Evolutionary conservation across 768 basidiomycete genomes (phyloP), one percentile per base, ranked within the genome.

Genomic region (Boletus rubroflammeus): DNA sequence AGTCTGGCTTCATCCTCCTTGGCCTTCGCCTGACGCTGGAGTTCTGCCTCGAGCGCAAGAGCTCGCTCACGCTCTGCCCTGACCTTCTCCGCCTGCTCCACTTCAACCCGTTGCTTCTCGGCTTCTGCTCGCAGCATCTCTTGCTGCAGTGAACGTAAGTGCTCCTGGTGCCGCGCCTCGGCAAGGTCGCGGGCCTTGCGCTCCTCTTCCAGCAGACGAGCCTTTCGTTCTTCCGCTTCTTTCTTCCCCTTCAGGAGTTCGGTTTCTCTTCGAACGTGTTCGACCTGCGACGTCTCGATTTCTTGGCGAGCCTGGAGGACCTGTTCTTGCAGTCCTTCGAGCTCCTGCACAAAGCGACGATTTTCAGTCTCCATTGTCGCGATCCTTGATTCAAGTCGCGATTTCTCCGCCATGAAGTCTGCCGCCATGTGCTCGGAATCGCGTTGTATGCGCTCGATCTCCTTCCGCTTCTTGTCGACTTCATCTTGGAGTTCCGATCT

Each of bases 401-500:
- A 55, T 49, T 73, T 75, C 58, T 79, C 75, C 26, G 69, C 66
- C 43, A 58, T 47, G 54, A 75, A 79, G 28, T 73, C 69, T 13
- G 73, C 66, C 0, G 68, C 75, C 60, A 80, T 68, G n/a, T 68
- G 73, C 41, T 69, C 59, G 2, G 78, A 67, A 34, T 79, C 76
- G 26, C 50, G 55, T 43, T 74, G 73, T 26, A 79, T 70, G 32
- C 76, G 68, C 14, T 65, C 62, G 56, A 81, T 76, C 53, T 79
- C 77, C n/a, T 65, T 61, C 57, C 76, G 72, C 31, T 79, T 71
- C 50, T 66, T 76, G 55, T 67, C 70, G 23, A 73, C 72, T 59
- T 78, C 80, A 1, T 71, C 62, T 49, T 77, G 75, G 32, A 82
- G 69, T 58, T 81, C 79, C 44, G 58, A 54, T 42, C 67, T 68